Evolutionary conservation across 2,329 filamentous ascomycete genomes (phyloP), one percentile per base, ranked within the genome.

Genomic region (Alternaria ventricosa): DNA sequence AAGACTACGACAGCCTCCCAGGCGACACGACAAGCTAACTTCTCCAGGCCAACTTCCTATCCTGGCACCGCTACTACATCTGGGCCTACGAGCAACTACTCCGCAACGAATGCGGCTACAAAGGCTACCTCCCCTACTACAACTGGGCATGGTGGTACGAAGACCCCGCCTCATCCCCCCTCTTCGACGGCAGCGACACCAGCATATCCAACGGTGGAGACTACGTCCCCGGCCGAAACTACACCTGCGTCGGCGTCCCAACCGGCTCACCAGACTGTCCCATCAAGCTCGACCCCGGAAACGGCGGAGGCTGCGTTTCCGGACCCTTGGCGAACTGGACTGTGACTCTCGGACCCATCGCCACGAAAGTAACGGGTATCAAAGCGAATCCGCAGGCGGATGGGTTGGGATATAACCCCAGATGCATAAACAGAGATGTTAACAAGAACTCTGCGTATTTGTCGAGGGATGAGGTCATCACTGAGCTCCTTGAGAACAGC

Each of bases 141-240:
- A 84, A 87, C 73, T 88, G 85, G 84, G 81, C 81, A 10, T 80
- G 80, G 54, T 83, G 82, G 74, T 76, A 82, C 3, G 65, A 78
- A 4, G 82, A 87, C 53, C 75, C 74, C 0, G 45, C 58, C 63
- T 79, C 81, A 59, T 86, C 85, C 0, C 84, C 85, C 13, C 72
- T 88, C 53, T 88, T 88, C 64, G 85, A 87, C 67, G 87, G 87
- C 55, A 84, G 83, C 63, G 82, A 81, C 22, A 84, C 82, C 58
- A 79, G 81, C 53, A 75, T 79, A 61, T 70, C 82, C 28, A 83
- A 84, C 15, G 83, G 86, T 61, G 85, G 85, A 23, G 76, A 60
- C 4, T 77, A 71, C 53, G 67, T 66, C 7, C 36, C 63, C 1
- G 66, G 62, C 5, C 61, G 69, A 41, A 80, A 68, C 73, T 75